Conservation (phyloP, 345 rosid genomes). For the Isatis tinctoria region DNA sequence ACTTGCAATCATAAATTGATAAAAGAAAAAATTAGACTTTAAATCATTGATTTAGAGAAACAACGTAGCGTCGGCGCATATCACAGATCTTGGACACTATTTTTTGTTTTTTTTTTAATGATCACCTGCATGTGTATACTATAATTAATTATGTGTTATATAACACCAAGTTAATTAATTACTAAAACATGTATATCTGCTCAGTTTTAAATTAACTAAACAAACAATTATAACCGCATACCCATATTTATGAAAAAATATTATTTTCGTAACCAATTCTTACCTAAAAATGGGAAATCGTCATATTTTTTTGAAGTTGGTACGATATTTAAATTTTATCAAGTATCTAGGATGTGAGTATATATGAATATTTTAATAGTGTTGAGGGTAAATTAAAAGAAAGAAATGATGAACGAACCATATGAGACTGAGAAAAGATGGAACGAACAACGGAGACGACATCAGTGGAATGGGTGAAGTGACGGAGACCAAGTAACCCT, state of each 20-base stretch:
- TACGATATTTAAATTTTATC: no score
- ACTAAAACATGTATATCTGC: not conserved
- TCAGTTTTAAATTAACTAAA: not conserved
- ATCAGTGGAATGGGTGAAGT: conserved; percentile 72
- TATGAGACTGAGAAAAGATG: conserved; percentile 62
- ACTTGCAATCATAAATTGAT: not conserved
- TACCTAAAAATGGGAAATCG: no score
- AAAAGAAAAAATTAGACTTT: not conserved
- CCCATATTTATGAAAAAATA: no score
- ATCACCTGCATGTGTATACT: not conserved
- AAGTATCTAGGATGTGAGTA: no score
- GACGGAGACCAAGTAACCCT: conserved; percentile 70
- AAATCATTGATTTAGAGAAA: not conserved
- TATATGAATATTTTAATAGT: no score
- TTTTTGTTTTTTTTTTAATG: not conserved
- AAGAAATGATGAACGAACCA: conserved; percentile 33
- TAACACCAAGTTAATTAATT: not conserved
- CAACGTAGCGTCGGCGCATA: not conserved
- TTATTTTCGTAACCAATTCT: no score
- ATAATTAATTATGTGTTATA: not conserved
- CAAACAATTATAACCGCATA: no score
- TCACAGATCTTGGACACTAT: not conserved
- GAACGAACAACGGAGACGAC: conserved; percentile 69
- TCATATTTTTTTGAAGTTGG: no score
- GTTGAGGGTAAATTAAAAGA: not conserved